Evolutionary conservation across 2,329 filamentous ascomycete species (phyloP), one percentile per base, ranked within the genome.

Genomic region (Penicillium rolfsii): DNA sequence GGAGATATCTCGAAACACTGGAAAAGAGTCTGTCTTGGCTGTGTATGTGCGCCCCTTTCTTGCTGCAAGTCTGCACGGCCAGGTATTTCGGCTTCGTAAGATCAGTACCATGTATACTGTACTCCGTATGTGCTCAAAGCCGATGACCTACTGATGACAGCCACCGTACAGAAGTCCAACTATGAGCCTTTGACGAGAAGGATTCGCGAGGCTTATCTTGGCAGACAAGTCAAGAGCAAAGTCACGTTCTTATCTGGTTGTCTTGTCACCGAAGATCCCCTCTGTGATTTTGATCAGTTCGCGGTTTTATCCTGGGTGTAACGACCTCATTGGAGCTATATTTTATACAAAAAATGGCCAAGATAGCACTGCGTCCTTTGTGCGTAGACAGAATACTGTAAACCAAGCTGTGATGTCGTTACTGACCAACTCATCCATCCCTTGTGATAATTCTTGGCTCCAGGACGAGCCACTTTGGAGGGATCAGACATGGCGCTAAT

Each of bases 401-500:
- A 9, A 43, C 19, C 22, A 43, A 16, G 11, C 12, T 14, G 12
- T 43, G 40, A 43, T 22, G 5, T 33, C 45, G 26, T 41, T 19
- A 41, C 48, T 45, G 41, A 22, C 28, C 7, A 11, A 62, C 56
- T 55, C 61, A 61, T 64, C 55, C 30, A 46, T 46, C 62, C 58
- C 22, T 22, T 53, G 28, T 50, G 28, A 19, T 50, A 4, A 30
- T 22, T 50, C 45, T 48, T 48, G 46, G 26, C 55, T 50, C 33
- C 55, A 57, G 22, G 45, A 55, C 24, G 40, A 52, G 26, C 43
- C 53, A 54, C 59, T 45, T 43, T 41, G 30, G 59, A 2, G 38
- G 58, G 58, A 60, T 63, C 62, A 61, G 62, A 66, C 58, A 68
- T 64, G 65, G 55, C 73, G 67, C 73, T 76, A 76, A 74, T 74